A percentile compares a stretch with the other conserved stretches of the same genome.
These are phyloP conservation scores for Poa annua DNA, from an alignment of 176 grass and related monocot genomes.

Conservation along the genomic window DNA sequence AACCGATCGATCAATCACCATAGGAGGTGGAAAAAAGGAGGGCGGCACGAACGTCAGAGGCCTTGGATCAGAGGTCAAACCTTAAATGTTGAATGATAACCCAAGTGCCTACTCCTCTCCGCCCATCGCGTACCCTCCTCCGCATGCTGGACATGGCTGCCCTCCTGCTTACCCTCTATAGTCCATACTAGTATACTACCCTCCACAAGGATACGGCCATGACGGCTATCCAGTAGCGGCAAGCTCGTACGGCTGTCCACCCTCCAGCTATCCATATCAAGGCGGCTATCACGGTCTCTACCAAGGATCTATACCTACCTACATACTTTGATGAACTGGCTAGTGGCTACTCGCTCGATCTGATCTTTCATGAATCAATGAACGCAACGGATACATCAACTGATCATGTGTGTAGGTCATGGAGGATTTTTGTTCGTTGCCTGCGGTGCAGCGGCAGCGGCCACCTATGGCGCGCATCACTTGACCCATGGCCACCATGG, in stretches of 20 bases:
- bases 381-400: neutral
- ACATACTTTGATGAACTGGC: neutral
- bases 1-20: neutral
- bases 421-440: neutral
- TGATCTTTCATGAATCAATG: neutral
- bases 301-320: neutral
- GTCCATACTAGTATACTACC: too few relatives aligned
- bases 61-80: too few relatives aligned
- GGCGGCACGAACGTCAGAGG: neutral
- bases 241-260: neutral
- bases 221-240: neutral
- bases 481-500: conserved; percentile 1
- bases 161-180: neutral
- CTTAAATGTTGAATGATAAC: too few relatives aligned
- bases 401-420: conserved; percentile 14
- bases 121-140: conserved; percentile 1
- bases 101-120: neutral
- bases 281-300: neutral
- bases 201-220: neutral
- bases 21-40: conserved; percentile 9
- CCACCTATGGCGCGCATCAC: conserved; percentile 13
- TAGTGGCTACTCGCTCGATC: neutral
- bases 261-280: conserved; percentile 22
- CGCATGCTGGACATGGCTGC: neutral
- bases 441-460: neutral